Evolutionary conservation across 208 protist genomes (phyloP).

Genomic region (Kentomonas sorsogonicus): DNA sequence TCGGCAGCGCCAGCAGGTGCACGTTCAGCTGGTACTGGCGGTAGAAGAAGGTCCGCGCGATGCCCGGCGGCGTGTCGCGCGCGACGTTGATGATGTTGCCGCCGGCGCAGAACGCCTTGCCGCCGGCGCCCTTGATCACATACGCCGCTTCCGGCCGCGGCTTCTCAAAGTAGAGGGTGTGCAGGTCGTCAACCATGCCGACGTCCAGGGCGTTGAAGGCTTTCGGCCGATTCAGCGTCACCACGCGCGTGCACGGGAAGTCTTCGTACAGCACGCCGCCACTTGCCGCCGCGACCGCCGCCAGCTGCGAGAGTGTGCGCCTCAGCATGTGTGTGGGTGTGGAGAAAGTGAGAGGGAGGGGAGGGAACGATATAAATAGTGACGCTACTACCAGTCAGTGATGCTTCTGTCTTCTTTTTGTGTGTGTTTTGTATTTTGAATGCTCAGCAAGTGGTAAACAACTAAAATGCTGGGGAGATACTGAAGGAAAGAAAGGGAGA

Average conservation of each 20-base stretch:
- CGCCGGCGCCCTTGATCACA: constrained; percentile 54
- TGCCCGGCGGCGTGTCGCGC: constrained; percentile 19
- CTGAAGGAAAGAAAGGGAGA: background rate
- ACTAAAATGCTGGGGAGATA: background rate
- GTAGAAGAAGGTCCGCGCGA: constrained; percentile 47
- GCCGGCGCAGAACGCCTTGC: constrained; percentile 83
- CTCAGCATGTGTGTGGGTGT: constrained; percentile 12
- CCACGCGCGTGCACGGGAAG: constrained; percentile 37
- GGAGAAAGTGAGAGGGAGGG: background rate
- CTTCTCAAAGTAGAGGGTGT: constrained; percentile 27
- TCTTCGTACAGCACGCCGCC: constrained; percentile 38
- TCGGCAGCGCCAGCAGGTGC: constrained; percentile 35
- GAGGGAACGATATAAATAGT: background rate
- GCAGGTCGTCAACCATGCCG: constrained; percentile 40
- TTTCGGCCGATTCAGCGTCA: constrained; percentile 53
- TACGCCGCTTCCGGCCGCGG: constrained; percentile 24
- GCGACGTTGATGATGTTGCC: constrained; percentile 63
- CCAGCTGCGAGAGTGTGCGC: constrained; percentile 5
- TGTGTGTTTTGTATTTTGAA: background rate
- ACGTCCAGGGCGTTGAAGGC: constrained; percentile 57
- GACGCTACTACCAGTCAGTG: background rate
- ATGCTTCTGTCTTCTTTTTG: background rate
- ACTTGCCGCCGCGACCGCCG: too few species aligned
- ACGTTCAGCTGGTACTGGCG: constrained; percentile 70
- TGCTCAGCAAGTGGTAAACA: background rate